Conservation (phyloP, 179 eudicot genomes). For the Amaranthus tricolor region DNA sequence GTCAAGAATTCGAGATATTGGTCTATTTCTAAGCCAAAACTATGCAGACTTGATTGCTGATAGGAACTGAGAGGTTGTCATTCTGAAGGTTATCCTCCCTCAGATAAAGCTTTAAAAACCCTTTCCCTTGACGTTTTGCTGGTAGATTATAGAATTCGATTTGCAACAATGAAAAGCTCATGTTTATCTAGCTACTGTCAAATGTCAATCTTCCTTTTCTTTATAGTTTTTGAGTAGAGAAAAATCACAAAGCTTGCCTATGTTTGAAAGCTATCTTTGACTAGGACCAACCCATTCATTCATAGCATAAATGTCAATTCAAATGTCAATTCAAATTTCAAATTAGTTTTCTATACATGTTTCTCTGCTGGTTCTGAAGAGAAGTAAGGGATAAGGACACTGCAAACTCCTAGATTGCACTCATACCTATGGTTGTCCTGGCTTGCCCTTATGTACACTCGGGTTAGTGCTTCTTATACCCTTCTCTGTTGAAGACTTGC, state of each 20-base stretch:
- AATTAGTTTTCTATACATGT: neutral
- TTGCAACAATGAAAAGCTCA: neutral
- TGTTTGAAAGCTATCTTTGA: neutral
- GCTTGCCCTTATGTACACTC: neutral
- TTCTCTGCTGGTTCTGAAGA: neutral
- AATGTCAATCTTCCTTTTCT: neutral
- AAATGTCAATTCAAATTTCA: neutral
- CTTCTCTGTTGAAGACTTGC: neutral
- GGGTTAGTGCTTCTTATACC: neutral
- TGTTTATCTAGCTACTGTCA: neutral
- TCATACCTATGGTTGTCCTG: neutral
- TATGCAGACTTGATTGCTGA: too few relatives aligned
- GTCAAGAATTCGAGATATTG: neutral
- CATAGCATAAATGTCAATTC: neutral
- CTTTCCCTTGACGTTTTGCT: neutral
- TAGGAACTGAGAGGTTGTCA: too few relatives aligned
- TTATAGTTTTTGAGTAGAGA: neutral
- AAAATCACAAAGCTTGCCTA: neutral
- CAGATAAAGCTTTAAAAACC: neutral
- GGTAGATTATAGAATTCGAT: neutral
- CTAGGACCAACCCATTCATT: neutral
- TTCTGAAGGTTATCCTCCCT: neutral
- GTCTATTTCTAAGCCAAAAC: too few relatives aligned
- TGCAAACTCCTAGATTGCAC: neutral
- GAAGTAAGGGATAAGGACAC: neutral